phyloP scores from a whole-genome alignment of 257 asterid species.

The Ocimum tenuiflorum region DNA sequence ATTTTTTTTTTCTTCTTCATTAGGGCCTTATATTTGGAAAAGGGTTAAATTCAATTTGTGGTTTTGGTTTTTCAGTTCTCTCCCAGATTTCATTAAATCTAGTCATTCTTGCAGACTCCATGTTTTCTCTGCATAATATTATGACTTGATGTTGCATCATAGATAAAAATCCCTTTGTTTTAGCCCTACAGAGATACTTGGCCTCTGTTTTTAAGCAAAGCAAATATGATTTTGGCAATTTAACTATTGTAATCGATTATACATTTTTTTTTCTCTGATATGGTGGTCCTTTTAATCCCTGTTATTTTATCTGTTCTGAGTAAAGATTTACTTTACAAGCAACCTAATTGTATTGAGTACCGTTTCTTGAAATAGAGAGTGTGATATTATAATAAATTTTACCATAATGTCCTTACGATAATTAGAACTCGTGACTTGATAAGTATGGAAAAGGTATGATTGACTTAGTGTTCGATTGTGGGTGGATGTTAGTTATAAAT shows the following conservation, averaged over 20 bases:
- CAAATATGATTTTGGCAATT: not conserved
- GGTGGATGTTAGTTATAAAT: too few relatives aligned
- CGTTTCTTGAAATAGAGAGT: too few relatives aligned
- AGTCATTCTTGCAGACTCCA: not conserved
- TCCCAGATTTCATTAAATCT: constrained; percentile 12
- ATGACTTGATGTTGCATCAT: constrained; percentile 2
- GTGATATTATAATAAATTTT: too few relatives aligned
- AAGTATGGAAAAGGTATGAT: too few relatives aligned
- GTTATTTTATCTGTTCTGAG: too few relatives aligned
- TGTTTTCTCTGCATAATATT: constrained; percentile 1
- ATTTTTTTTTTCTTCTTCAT: not conserved
- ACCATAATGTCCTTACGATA: too few relatives aligned
- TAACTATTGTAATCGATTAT: not conserved
- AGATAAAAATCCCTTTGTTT: constrained; percentile 3
- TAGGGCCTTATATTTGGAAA: too few relatives aligned
- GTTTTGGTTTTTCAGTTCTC: constrained; percentile 11
- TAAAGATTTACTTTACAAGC: too few relatives aligned
- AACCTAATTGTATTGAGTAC: too few relatives aligned
- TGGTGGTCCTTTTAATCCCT: not conserved
- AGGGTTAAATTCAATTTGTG: constrained; percentile 7
- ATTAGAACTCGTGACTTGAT: too few relatives aligned
- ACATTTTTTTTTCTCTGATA: too few relatives aligned
- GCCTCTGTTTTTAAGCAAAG: not conserved
- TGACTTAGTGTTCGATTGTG: too few relatives aligned
- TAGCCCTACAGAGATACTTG: constrained; percentile 4